phyloP scores from a whole-genome alignment of 306 rosid genomes.

The Begonia peltatifolia region DNA sequence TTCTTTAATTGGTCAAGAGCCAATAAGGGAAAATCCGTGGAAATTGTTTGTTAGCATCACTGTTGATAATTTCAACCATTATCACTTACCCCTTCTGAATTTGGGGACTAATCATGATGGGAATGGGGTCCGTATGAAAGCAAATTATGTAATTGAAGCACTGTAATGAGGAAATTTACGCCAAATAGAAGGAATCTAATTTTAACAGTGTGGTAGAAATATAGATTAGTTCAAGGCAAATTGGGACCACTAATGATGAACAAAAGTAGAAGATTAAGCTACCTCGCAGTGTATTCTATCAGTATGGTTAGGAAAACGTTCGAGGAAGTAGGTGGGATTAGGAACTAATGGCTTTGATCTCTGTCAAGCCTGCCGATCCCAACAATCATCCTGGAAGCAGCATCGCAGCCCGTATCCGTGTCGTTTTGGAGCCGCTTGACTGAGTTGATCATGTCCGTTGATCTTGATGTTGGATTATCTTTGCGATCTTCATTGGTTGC shows the following conservation, averaged over 20 bases:
- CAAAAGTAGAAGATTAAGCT: not conserved
- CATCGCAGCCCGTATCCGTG: not conserved
- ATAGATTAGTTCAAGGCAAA: conserved; percentile 7
- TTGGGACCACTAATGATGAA: not conserved
- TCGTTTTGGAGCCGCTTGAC: conserved; percentile 16
- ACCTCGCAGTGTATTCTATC: not conserved
- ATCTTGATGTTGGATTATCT: conserved; percentile 7
- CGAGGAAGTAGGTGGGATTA: not conserved
- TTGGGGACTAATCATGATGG: no score
- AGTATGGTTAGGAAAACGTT: conserved; percentile 8
- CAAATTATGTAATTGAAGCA: no score
- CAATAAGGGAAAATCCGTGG: no score
- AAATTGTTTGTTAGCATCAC: no score
- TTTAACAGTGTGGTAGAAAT: not conserved
- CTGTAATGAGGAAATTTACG: no score
- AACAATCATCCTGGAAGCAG: conserved; percentile 18
- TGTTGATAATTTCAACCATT: no score
- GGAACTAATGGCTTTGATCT: conserved; percentile 16
- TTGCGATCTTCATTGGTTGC: not conserved
- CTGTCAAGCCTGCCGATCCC: conserved; percentile 25
- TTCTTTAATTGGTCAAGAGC: no score
- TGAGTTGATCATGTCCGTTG: conserved; percentile 19
- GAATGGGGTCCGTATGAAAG: no score
- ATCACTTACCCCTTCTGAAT: no score
- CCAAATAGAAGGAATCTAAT: no score